Percentiles rank a stretch among this genome's conserved stretches.
These are phyloP conservation scores for Russula dissimulans DNA, from an alignment of 768 basidiomycete genomes.

Conservation along the genomic window DNA sequence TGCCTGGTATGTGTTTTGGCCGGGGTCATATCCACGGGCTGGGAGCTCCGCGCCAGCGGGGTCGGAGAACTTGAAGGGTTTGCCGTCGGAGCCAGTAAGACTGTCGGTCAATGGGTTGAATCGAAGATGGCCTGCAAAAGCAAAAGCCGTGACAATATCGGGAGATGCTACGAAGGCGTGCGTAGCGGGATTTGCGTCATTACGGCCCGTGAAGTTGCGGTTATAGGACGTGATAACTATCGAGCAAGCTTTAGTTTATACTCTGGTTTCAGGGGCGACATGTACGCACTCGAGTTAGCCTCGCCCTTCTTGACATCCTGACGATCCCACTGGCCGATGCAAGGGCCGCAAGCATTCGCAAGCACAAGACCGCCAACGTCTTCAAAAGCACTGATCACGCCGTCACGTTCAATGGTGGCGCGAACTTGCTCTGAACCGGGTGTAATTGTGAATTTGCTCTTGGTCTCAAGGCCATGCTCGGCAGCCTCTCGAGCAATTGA, in stretches of 20 bases:
- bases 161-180: slow-evolving; percentile 94
- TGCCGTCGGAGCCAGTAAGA: slow-evolving; percentile 84
- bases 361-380: slow-evolving; percentile 84
- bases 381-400: slow-evolving; percentile 84
- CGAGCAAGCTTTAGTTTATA: not conserved
- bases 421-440: slow-evolving; percentile 98
- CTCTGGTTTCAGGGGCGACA: not conserved
- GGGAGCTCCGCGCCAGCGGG: slow-evolving; percentile 91
- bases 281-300: slow-evolving; percentile 78
- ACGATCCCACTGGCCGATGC: slow-evolving; percentile 99
- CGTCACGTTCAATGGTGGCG: slow-evolving; percentile 95
- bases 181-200: slow-evolving; percentile 98
- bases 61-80: slow-evolving; percentile 93
- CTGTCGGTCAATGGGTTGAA: slow-evolving; percentile 96
- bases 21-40: slow-evolving; percentile 91
- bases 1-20: slow-evolving; percentile 93
- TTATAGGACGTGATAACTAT: slow-evolving; percentile 98
- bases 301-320: slow-evolving; percentile 95
- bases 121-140: slow-evolving; percentile 86
- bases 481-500: slow-evolving; percentile 87
- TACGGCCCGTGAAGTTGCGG: slow-evolving; percentile 99
- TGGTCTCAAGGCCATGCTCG: slow-evolving; percentile 74
- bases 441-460: slow-evolving; percentile 96
- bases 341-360: slow-evolving; percentile 98
- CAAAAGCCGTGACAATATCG: slow-evolving; percentile 93